phyloP scores from a whole-genome alignment of 2,329 filamentous ascomycete genomes.

The Sporothrix humicola region DNA sequence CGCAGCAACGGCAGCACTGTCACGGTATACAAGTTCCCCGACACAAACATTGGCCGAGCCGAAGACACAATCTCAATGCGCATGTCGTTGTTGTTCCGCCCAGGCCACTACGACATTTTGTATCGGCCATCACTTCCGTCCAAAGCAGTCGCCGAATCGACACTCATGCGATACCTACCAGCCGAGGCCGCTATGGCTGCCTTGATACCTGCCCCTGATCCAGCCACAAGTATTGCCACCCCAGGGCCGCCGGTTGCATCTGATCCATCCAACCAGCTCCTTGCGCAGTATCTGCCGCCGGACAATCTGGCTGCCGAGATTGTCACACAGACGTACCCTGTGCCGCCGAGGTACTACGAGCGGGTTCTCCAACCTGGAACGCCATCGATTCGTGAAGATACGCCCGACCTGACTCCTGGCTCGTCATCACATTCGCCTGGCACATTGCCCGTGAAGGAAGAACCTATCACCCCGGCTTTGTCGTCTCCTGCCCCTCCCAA shows the following conservation, averaged over 20 bases:
- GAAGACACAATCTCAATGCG: slow-evolving; percentile 54
- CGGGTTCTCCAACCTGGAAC: not conserved
- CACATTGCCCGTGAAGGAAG: not conserved
- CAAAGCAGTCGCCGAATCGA: slow-evolving; percentile 14
- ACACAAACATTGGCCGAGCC: slow-evolving; percentile 56
- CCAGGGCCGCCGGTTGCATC: slow-evolving; percentile 3
- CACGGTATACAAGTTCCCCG: slow-evolving; percentile 70
- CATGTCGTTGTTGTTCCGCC: slow-evolving; percentile 69
- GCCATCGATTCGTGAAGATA: slow-evolving; percentile 25
- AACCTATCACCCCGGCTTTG: slow-evolving; percentile 27
- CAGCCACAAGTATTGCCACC: not conserved
- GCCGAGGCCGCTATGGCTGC: slow-evolving; percentile 5
- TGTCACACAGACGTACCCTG: not conserved
- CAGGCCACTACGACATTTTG: slow-evolving; percentile 90
- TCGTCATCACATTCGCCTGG: slow-evolving; percentile 25
- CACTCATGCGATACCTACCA: slow-evolving; percentile 17
- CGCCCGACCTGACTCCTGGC: slow-evolving; percentile 27
- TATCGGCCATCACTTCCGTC: slow-evolving; percentile 56
- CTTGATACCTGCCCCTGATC: not conserved
- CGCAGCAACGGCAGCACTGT: slow-evolving; percentile 78
- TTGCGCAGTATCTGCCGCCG: not conserved
- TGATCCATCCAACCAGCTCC: not conserved
- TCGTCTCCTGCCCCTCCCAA: slow-evolving; percentile 39
- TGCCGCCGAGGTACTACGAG: slow-evolving; percentile 5
- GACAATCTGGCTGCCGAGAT: not conserved